Base-by-base conservation (phyloP, 805 yeast genomes). In the Lachancea nothofagi region DNA sequence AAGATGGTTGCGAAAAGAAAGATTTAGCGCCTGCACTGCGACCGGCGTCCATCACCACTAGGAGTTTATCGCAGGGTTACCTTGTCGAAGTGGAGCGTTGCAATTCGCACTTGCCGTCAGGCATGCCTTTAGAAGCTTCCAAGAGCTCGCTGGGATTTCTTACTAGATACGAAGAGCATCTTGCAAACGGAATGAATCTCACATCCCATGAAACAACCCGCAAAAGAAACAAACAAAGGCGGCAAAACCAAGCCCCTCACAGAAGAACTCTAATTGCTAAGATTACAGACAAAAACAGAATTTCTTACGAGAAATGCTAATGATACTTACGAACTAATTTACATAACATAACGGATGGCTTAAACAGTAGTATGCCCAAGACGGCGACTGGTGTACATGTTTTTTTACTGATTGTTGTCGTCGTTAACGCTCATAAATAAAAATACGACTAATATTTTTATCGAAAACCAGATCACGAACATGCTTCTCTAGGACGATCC, bases 251-350 rank as follows among this genome's bases (percentile, higher is more conserved):
- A 25, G 33, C 38, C 32, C 45, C 39, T 29, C 46, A 43, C 26
- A 44, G 57, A 43, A 51, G 48, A 33, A 47, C 47, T 40, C 36
- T 54, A 20, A 50, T 49, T 28, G 56, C 55, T 13, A 43, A 46
- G 22, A 50, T 51, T 10, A 49, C 53, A 21, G 47, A 45, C 18
- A 54, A 50, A 22, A 54, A 54, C 42, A 51, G 50, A 30, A 51
- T 55, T 17, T 49, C 50, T 38, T 56, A 55, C 43, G 55, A 55
- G 39, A 52, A 46, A 38, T 43, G 54, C 32, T 46, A 34, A 40
- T 25, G 38, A 33, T 35, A 15, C n/a, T 29, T 20, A 33, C 26
- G 35, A 29, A 29, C 23, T 17, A n/a, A 7, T 20, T 13, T 31
- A n/a, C 10, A 20, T 20, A 18, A 19, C n/a, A 33, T 24, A 33